phyloP scores from a whole-genome alignment of 768 basidiomycete species.

The Rhodosporidiobolus sp. region DNA sequence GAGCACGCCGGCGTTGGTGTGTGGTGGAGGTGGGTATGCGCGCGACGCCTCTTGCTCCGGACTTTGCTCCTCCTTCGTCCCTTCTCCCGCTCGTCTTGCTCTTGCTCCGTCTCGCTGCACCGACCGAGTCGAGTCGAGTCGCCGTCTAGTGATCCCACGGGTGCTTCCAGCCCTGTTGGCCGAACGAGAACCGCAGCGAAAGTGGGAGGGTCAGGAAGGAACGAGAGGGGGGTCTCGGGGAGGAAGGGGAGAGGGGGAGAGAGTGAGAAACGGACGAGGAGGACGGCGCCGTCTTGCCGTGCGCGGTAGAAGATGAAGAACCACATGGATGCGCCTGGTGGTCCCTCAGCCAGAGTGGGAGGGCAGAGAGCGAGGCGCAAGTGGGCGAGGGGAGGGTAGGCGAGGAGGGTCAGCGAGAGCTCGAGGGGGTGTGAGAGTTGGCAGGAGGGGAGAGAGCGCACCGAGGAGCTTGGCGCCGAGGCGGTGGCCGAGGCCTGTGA shows the following conservation, averaged over 20 bases:
- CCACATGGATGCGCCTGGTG: conserved; percentile 44
- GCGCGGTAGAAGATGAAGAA: conserved; percentile 42
- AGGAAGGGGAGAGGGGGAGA: neutral
- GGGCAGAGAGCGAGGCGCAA: neutral
- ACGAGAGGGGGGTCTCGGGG: neutral
- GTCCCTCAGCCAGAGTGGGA: neutral
- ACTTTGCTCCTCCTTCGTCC: no score
- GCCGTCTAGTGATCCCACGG: conserved; percentile 37
- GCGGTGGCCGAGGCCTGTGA: conserved; percentile 33
- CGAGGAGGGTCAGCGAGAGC: neutral
- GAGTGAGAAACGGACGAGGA: conserved; percentile 28
- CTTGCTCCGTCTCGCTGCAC: neutral
- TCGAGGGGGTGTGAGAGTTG: neutral
- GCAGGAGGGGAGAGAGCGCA: neutral
- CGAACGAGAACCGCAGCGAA: neutral
- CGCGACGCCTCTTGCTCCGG: no score
- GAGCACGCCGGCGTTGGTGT: neutral
- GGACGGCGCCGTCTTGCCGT: conserved; percentile 35
- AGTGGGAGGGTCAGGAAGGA: neutral
- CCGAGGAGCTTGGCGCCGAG: conserved; percentile 39
- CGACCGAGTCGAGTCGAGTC: neutral
- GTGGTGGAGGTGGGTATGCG: no score
- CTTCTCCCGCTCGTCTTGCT: no score
- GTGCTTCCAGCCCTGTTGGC: conserved; percentile 30
- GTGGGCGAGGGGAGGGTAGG: neutral